Percentiles rank a stretch among this genome's conserved stretches.
Evolutionary conservation across 2,329 filamentous ascomycete genomes (phyloP).

Genomic region (Zalaria sp.): DNA sequence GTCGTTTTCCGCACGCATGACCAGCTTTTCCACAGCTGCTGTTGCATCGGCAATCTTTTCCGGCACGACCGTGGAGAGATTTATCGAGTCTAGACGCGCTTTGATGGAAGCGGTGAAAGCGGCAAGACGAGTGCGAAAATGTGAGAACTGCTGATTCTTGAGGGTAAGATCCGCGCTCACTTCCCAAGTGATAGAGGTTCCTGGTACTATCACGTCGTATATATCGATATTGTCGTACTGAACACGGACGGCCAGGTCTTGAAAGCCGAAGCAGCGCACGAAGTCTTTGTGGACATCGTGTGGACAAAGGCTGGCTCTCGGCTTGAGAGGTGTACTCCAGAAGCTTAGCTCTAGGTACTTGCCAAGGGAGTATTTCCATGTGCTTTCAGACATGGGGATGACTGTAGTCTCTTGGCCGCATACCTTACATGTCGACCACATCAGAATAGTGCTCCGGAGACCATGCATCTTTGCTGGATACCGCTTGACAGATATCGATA

Average conservation of each 20-base stretch:
- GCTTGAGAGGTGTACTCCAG: conserved; percentile 75
- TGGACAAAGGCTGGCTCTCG: conserved; percentile 61
- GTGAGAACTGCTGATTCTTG: conserved; percentile 80
- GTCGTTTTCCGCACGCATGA: conserved; percentile 71
- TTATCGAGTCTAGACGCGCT: conserved; percentile 71
- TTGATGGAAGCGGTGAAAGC: conserved; percentile 83
- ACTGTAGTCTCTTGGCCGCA: conserved; percentile 84
- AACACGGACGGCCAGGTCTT: conserved; percentile 71
- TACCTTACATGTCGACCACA: conserved; percentile 95
- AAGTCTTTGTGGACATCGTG: conserved; percentile 91
- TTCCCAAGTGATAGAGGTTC: conserved; percentile 89
- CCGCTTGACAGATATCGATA: conserved; percentile 79
- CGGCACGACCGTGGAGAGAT: conserved; percentile 76
- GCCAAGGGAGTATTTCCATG: conserved; percentile 96
- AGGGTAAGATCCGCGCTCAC: conserved; percentile 85
- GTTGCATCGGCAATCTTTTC: conserved; percentile 76
- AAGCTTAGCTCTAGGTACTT: conserved; percentile 98
- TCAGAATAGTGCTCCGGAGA: conserved; percentile 64
- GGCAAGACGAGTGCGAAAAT: conserved; percentile 67
- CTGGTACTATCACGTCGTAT: conserved; percentile 85
- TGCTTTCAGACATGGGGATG: conserved; percentile 81
- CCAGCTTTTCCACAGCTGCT: conserved; percentile 64
- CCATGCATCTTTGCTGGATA: conserved; percentile 51
- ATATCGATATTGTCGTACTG: conserved; percentile 89
- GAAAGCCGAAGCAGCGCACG: conserved; percentile 80